Conservation (phyloP, 2,329 filamentous ascomycete genomes). For the Zymoseptoria ardabiliae region DNA sequence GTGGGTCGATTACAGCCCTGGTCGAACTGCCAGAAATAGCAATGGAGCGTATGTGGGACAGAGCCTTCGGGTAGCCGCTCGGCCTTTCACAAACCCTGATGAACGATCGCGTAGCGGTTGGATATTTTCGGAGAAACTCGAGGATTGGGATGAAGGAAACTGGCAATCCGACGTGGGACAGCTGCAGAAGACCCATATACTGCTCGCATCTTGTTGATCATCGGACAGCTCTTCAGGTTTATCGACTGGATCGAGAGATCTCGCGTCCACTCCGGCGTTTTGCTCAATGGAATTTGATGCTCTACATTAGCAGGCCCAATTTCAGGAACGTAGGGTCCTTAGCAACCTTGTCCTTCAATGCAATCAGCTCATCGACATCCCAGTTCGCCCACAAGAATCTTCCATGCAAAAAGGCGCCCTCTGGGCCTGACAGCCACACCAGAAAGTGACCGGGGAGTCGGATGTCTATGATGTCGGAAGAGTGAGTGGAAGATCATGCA, state of each 20-base stretch:
- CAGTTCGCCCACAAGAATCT: constrained; percentile 24
- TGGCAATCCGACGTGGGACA: neutral
- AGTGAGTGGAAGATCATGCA: neutral
- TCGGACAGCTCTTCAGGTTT: neutral
- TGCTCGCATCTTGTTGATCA: neutral
- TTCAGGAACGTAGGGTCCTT: constrained; percentile 16
- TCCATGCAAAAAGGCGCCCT: constrained; percentile 36
- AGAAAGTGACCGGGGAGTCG: constrained; percentile 22
- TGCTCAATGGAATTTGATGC: neutral
- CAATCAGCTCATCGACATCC: constrained; percentile 19
- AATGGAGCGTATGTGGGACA: neutral
- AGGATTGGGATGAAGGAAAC: neutral
- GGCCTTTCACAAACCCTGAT: neutral
- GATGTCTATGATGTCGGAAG: constrained; percentile 2
- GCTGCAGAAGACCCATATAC: neutral
- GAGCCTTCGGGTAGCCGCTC: neutral
- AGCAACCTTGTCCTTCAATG: constrained; percentile 8
- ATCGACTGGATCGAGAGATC: neutral
- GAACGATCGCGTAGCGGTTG: neutral
- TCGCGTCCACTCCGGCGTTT: neutral
- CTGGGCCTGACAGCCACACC: constrained; percentile 34
- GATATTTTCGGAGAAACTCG: neutral
- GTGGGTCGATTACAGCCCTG: no score
- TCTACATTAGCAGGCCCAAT: constrained; percentile 10
- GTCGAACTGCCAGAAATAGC: neutral